Evolutionary conservation across 1,139 yeast species (phyloP), one percentile per base, ranked within the genome.

Genomic region (Lodderomyces orthopsilosis): DNA sequence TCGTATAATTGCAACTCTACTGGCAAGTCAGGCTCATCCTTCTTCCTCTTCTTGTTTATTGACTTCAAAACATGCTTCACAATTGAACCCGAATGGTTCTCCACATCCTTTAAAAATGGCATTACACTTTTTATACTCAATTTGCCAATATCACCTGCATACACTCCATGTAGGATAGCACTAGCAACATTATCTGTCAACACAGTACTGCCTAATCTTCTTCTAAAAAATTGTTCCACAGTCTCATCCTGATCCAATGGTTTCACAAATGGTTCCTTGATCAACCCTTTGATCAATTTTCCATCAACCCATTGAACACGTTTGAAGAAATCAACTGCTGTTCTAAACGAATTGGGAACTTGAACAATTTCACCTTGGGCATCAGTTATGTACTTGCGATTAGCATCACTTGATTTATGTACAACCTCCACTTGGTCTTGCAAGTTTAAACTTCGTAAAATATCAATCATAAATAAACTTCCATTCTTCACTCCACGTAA

Each of bases 111-210:
- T 48, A 88, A 56, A 12, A 64, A 51, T 0, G 81, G 79, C 46
- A 83, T 53, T 0, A 85, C 75, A 1, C 85, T 70, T 18, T 76
- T 66, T 0, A 85, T 80, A 63, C 96, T 86, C 37, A 93, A 65
- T 46, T 77, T 69, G 9, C 74, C 58, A 2, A 81, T 74, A 60
- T 91, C 95, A 1, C 95, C 97, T 4, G 96, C 97, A 60, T 90
- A 93, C 1, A 93, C 82, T 0, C 98, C 98, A 56, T 90, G 90
- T 57, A 85, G 69, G 3, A 91, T 66, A 0, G 96, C 98, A 60
- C 96, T 87, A 14, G 85, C 63, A 12, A 93, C 65, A 44, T 86
- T 81, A 41, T 79, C 77, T 2, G 88, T 75, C 6, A 89, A 50
- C 1, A 62, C 58, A 5, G 74, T 69, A 17, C 56, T 58, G 2